Conservation (phyloP, 2,329 filamentous ascomycete genomes). For the Botrytis pseudocinerea region DNA sequence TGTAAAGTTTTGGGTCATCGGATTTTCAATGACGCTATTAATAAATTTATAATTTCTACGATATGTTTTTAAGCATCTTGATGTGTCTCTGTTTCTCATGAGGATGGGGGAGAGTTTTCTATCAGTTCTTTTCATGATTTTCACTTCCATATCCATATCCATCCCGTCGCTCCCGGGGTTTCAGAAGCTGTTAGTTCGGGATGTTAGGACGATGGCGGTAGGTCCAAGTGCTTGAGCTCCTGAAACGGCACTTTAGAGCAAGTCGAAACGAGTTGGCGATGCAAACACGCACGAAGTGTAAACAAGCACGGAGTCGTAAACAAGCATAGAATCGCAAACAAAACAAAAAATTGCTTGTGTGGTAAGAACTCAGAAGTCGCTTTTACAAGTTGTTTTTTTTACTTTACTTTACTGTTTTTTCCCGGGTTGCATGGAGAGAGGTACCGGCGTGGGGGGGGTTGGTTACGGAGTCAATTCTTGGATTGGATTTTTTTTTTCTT, state of each 20-base stretch:
- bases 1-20: neutral
- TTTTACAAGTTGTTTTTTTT: neutral
- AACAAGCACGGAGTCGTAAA: neutral
- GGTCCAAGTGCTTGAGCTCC: neutral
- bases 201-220: constrained; percentile 5
- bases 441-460: neutral
- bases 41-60: neutral
- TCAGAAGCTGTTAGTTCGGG: neutral
- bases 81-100: neutral
- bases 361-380: neutral
- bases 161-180: neutral
- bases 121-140: neutral
- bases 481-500: neutral
- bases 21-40: neutral
- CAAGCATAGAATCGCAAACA: neutral
- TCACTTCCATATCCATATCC: neutral
- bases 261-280: neutral
- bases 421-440: neutral
- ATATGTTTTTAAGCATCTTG: neutral
- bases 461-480: neutral
- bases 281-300: neutral
- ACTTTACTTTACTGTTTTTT: neutral
- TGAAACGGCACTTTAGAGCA: neutral
- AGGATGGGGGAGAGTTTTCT: neutral
- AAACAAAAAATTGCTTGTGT: no score